Base-by-base conservation (phyloP, 345 rosid species). In the Firmiana major region DNA sequence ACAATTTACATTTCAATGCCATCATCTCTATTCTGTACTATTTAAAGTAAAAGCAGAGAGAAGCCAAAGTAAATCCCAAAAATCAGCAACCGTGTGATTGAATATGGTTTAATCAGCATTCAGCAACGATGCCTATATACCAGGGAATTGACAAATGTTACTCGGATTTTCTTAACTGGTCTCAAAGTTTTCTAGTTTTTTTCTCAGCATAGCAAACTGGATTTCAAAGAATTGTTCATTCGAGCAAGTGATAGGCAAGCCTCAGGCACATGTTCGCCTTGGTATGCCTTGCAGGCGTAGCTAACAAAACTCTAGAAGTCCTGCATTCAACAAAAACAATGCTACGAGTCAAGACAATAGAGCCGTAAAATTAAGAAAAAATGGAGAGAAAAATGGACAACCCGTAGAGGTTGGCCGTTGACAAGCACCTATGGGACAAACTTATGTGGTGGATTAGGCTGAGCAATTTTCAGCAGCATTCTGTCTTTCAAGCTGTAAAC, bases 391-490 rank as follows among this genome's bases (percentile, higher is more conserved):
- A 57, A 60, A 34, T n/a, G 53, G n/a, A 42, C 26, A 42, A 5
- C 87, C 75, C 75, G 77, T 26, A 91, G 86, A 53, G 90, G 89
- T 77, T 86, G 89, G 63, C 83, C 82, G 65, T 91, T 84, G 48
- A 91, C 91, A 63, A 88, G 84, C 71, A 91, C 84, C 92, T 92
- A 90, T 38, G 96, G 93, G 9, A 91, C 93, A 81, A 84, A 88
- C 79, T 81, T 80, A 63, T 88, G 92, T 0, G 89, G 73, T 60
- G 97, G 97, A 79, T 80, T 58, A 19, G 90, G 92, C 77, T 77
- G 73, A 42, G 83, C 75, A 40, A 92, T 91, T n/a, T 79, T 90
- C 92, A 7, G 72, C 79, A 1, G 90, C 91, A 79, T 87, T 79
- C 58, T 77, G 72, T 43, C 77, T 79, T 71, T 88, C 90, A 31